phyloP scores from a whole-genome alignment of 2,329 filamentous ascomycete genomes.

The Colletotrichum orchidophilum region DNA sequence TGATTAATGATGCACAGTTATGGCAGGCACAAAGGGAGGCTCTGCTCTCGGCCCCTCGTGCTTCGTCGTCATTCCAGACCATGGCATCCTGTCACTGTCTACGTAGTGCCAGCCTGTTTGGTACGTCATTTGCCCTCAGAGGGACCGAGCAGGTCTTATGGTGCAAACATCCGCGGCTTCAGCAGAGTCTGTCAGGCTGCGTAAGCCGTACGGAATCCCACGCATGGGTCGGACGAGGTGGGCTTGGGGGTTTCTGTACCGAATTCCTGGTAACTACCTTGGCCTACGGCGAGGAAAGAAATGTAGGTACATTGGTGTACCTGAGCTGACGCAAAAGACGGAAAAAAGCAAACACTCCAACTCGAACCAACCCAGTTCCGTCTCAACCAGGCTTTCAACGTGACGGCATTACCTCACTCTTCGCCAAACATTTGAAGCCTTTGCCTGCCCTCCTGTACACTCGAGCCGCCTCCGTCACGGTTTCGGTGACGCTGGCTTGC shows the following conservation, averaged over 20 bases:
- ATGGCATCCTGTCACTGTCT: neutral
- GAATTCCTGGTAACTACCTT: neutral
- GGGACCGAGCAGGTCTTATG: too few relatives aligned
- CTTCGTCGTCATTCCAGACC: neutral
- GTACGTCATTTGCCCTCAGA: slow-evolving; percentile 2
- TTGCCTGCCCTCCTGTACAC: too few relatives aligned
- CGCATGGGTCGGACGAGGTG: too few relatives aligned
- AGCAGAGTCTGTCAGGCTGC: neutral
- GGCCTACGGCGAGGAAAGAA: neutral
- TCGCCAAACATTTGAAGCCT: neutral
- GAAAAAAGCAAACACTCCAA: neutral
- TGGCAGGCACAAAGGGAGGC: too few relatives aligned
- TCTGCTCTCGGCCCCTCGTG: neutral
- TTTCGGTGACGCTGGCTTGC: slow-evolving; percentile 16
- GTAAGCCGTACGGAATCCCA: neutral
- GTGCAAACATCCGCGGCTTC: neutral
- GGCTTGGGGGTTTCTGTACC: too few relatives aligned
- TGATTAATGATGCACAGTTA: too few relatives aligned
- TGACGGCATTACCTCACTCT: slow-evolving; percentile 24
- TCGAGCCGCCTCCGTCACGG: slow-evolving; percentile 12
- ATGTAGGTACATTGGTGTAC: neutral
- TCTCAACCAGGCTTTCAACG: neutral
- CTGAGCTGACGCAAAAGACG: neutral
- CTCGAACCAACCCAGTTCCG: neutral
- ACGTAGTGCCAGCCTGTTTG: neutral